These are phyloP conservation scores for Metschnikowia similis DNA, from an alignment of 805 yeast species.

Conservation along the genomic window DNA sequence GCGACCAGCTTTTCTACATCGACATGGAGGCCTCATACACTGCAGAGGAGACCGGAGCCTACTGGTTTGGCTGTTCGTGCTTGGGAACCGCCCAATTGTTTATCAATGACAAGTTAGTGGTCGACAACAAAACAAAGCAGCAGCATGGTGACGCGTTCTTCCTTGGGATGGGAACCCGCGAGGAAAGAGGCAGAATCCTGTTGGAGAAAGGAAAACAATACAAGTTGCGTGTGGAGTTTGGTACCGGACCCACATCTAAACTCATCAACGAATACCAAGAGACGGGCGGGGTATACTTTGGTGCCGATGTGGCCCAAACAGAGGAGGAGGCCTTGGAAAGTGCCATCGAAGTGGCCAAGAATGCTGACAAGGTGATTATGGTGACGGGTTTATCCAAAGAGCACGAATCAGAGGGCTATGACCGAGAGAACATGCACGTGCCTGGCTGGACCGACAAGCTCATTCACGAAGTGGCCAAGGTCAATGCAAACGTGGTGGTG, in stretches of 20 bases:
- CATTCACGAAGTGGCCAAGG: constrained; percentile 22
- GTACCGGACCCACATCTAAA: constrained; percentile 40
- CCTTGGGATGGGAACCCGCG: constrained; percentile 50
- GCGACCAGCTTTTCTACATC: constrained; percentile 35
- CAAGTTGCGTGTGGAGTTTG: constrained; percentile 46
- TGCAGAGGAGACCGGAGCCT: constrained; percentile 47
- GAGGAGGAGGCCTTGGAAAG: constrained; percentile 22
- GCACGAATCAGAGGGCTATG: constrained; percentile 31
- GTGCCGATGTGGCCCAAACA: constrained; percentile 18
- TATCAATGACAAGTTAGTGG: constrained; percentile 48
- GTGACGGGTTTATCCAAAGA: constrained; percentile 26
- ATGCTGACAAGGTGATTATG: constrained; percentile 27
- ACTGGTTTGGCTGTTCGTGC: constrained; percentile 49
- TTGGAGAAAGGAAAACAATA: constrained; percentile 45
- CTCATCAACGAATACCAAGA: constrained; percentile 13
- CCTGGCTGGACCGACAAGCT: constrained; percentile 26
- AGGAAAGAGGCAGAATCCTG: constrained; percentile 36
- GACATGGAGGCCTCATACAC: constrained; percentile 40
- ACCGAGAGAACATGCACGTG: constrained; percentile 26
- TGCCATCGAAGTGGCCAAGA: constrained; percentile 25
- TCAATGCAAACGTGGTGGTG: constrained; percentile 27
- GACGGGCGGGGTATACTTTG: constrained; percentile 27
- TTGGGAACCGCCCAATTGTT: constrained; percentile 55
- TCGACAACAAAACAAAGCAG: constrained; percentile 55
- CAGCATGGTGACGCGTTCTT: constrained; percentile 47